Percentiles rank a stretch among this genome's conserved stretches.
phyloP scores from a whole-genome alignment of 2,329 filamentous ascomycete genomes.

The Fusarium sp. region DNA sequence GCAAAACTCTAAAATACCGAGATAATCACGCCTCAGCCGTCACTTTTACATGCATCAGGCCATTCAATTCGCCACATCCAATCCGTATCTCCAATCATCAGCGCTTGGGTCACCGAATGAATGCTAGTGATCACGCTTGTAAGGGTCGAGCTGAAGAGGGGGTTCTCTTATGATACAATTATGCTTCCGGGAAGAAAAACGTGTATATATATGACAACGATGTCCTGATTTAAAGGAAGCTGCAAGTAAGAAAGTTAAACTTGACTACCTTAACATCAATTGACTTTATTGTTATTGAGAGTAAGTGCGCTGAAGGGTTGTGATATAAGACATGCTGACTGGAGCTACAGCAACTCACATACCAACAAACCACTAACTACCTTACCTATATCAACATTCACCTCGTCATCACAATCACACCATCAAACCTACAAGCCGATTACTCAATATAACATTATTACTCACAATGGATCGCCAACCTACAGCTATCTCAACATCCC shows the following conservation, averaged over 20 bases:
- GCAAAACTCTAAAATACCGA: conserved; percentile 20
- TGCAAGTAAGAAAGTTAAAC: not conserved
- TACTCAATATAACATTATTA: not conserved
- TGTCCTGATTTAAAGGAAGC: not conserved
- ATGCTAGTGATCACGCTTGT: not conserved
- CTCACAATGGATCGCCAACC: conserved; percentile 34
- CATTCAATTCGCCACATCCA: conserved; percentile 23
- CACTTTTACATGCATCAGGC: conserved; percentile 6
- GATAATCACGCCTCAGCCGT: conserved; percentile 12
- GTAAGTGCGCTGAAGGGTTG: not conserved
- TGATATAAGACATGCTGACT: conserved; percentile 7
- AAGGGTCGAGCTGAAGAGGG: conserved; percentile 10
- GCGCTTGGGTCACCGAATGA: not conserved
- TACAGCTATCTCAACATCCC: conserved; percentile 21
- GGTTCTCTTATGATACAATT: conserved; percentile 4
- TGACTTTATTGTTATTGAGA: not conserved
- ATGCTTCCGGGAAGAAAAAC: not conserved
- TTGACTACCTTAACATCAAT: not conserved
- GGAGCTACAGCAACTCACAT: conserved; percentile 17
- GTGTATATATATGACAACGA: conserved; percentile 9
- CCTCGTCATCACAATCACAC: not conserved
- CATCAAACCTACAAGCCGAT: not conserved
- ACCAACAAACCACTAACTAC: not conserved
- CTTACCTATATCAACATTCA: not conserved
- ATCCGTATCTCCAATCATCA: not conserved